Base-by-base conservation (phyloP, 2,329 filamentous ascomycete species). In the Zymoseptoria tritici region DNA sequence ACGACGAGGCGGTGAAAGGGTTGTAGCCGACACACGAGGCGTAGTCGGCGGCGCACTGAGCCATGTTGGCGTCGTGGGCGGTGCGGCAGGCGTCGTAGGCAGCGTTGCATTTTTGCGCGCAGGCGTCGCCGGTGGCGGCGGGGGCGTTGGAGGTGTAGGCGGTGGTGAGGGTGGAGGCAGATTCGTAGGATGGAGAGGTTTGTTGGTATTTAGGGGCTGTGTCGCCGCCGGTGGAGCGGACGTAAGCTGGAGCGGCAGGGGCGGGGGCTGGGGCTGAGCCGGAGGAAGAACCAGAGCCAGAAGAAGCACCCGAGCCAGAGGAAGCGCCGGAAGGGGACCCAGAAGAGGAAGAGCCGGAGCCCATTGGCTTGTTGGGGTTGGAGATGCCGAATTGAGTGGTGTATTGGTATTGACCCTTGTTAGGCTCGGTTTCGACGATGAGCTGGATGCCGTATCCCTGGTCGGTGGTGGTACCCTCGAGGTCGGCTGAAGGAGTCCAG, bases 321-420 rank as follows among this genome's bases (percentile, higher is more conserved):
- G 66, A 36, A 55, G 60, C 54, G 52, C 61, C 53, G 54, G 70
- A 71, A 26, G 68, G 62, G 55, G 56, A 61, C 2, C 26, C 26
- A 29, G 55, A 57, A 36, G 54, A 54, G 31, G 51, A 58, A 20
- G 54, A 52, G 20, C 55, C 21, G 29, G 56, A 57, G 49, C 59
- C 52, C 42, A 67, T 57, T 31, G 66, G 64, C 68, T 70, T 74
- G 57, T 71, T 60, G 52, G 70, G 58, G 69, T 80, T 80, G 62
- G 75, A 77, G 75, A 87, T 78, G 67, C 84, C 84, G 76, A 86
- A 86, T 72, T 86, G 83, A 59, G 81, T 81, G 49, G 79, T 81
- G 74, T 79, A 84, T 53, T 58, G 56, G 83, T 83, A 86, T 70
- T 81, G 74, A 70, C 83, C 82, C 63, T 77, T 82, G 55, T 53